Conservation (phyloP, 306 rosid genomes). For the Alnus glutinosa region DNA sequence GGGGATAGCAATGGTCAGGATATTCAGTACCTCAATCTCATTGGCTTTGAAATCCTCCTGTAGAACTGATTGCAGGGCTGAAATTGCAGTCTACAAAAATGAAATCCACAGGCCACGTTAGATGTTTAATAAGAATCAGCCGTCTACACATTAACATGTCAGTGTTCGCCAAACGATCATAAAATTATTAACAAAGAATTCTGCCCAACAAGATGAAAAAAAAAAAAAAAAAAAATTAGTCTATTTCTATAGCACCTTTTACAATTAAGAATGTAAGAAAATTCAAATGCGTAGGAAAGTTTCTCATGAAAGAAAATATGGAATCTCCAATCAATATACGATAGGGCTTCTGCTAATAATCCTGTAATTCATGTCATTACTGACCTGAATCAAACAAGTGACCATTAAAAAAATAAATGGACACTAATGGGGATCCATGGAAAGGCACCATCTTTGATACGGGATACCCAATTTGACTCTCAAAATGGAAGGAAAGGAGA, state of each 20-base stretch:
- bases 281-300: not conserved
- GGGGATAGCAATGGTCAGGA: not conserved
- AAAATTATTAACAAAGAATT: not conserved
- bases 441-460: not conserved
- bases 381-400: not conserved
- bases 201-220: too few species aligned
- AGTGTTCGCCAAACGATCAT: too few species aligned
- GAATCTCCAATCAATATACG: not conserved
- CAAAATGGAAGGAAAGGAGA: not conserved
- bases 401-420: not conserved
- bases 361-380: not conserved
- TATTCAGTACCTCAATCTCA: constrained; percentile 80
- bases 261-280: not conserved
- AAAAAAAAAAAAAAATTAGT: too few species aligned
- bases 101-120: constrained; percentile 8
- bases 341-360: too few species aligned
- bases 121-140: not conserved
- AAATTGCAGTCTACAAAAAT: constrained; percentile 81
- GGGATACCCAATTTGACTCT: not conserved
- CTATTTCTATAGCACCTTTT: not conserved
- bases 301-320: not conserved
- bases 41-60: constrained; percentile 98
- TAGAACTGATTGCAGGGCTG: constrained; percentile 97
- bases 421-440: not conserved
- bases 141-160: too few species aligned